Base-by-base conservation (phyloP, 2,329 filamentous ascomycete species). In the Colletotrichum sp. region DNA sequence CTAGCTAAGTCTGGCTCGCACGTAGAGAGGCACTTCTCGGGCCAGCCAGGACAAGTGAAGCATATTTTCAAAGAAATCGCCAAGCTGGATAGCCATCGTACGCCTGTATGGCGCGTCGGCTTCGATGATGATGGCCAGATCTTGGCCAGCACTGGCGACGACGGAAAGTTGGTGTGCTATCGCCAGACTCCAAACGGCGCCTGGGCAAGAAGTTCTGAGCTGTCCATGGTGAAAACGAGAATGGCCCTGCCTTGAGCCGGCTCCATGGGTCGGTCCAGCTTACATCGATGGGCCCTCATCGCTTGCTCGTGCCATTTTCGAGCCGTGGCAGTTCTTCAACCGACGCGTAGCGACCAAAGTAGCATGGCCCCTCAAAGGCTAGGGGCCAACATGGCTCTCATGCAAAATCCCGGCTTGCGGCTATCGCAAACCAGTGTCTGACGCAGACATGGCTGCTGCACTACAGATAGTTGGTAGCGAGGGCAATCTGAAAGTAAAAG, bases 81-180 rank as follows among this genome's bases (percentile, higher is more conserved):
- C 10, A 91, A 90, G 80, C 88, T 96, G 10, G 91, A 93, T 66
- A 91, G 89, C 68, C 92, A 94, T 81, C 90, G 92, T 66, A 93
- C 92, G 21, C 93, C 93, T 2, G 93, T 95, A 3, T 96, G 94
- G 94, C 88, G 93, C 26, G 92, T 96, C 4, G 90, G 90, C 1
- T 96, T 96, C 79, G 91, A 93, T 79, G 89, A 90, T 70, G 88
- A 92, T 86, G 94, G 94, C 6, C 93, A 95, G 82, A 89, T 96
- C 15, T 86, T 96, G 9, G 92, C 94, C 2, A 94, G 93, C 55
- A 94, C 94, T 2, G 94, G 94, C 5, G 94, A 96, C 78, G 94
- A 96, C 82, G 94, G 94, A 13, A 91, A 88, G 81, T 81, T 93
- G 74, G 84, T 92, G 79, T 91, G 92, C 77, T 93, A 92, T 81